Evolutionary conservation across 2,329 filamentous ascomycete genomes (phyloP).

Genomic region (Periconia macrospinosa): DNA sequence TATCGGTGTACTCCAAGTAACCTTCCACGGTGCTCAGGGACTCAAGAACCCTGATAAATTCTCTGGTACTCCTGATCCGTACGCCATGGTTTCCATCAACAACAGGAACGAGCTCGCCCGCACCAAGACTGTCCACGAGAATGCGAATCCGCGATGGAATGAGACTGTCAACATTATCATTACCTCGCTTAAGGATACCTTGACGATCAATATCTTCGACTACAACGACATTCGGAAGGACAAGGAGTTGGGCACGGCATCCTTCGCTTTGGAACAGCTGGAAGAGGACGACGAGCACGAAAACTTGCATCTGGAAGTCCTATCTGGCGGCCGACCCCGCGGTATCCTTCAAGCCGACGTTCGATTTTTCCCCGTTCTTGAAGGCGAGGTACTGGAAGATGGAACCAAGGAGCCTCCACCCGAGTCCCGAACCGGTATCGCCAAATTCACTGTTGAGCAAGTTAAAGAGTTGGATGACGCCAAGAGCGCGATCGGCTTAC

Average conservation of each 20-base stretch:
- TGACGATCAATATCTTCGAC: conserved; percentile 85
- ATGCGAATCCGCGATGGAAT: conserved; percentile 87
- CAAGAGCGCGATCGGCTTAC: conserved; percentile 86
- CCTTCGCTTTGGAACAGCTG: conserved; percentile 80
- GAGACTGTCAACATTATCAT: conserved; percentile 96
- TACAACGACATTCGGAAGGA: conserved; percentile 97
- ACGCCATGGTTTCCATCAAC: conserved; percentile 82
- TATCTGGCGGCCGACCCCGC: conserved; percentile 79
- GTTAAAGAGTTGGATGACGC: conserved; percentile 92
- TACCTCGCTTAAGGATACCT: conserved; percentile 82
- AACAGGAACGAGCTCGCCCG: conserved; percentile 77
- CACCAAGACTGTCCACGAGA: conserved; percentile 87
- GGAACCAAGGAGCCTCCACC: conserved; percentile 80
- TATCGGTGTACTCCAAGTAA: conserved; percentile 89
- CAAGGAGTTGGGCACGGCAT: conserved; percentile 87
- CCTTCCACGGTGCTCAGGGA: conserved; percentile 85
- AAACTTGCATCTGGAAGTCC: conserved; percentile 81
- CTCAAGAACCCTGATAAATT: conserved; percentile 97
- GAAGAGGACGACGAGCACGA: conserved; percentile 78
- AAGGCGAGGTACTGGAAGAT: conserved; percentile 70
- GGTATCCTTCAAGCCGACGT: conserved; percentile 81
- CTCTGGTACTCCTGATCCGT: conserved; percentile 87
- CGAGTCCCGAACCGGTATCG: conserved; percentile 90
- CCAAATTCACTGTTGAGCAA: conserved; percentile 90
- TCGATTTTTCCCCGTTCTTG: conserved; percentile 92